These are phyloP conservation scores for Pyronema domesticum DNA, from an alignment of 495 filamentous ascomycete species.

Conservation along the genomic window DNA sequence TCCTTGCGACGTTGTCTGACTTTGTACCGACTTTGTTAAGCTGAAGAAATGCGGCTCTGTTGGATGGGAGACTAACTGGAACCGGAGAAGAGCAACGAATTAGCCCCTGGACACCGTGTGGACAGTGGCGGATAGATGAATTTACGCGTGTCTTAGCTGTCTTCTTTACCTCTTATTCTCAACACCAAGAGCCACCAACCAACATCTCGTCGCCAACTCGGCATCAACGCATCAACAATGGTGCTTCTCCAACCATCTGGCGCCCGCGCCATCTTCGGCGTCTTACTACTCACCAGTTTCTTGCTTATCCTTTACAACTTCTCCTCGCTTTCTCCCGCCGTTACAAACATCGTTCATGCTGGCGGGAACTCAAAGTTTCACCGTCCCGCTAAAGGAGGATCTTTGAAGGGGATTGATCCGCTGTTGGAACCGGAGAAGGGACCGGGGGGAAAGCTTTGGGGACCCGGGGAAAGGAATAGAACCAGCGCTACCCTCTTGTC, in stretches of 20 bases:
- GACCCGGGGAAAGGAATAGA: slow-evolving; percentile 29
- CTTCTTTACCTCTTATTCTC: background rate
- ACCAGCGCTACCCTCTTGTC: slow-evolving; percentile 86
- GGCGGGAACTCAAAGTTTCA: slow-evolving; percentile 9
- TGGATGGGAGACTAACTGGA: no score
- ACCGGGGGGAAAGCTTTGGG: slow-evolving; percentile 18
- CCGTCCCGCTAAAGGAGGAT: slow-evolving; percentile 14
- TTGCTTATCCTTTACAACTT: slow-evolving; percentile 21
- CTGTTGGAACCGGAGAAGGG: slow-evolving; percentile 22
- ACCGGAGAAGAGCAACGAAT: no score
- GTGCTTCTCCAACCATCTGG: slow-evolving; percentile 13
- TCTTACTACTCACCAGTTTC: slow-evolving; percentile 8
- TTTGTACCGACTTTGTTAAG: no score
- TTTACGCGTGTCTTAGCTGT: background rate
- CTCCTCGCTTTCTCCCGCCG: slow-evolving; percentile 6
- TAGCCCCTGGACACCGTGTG: no score
- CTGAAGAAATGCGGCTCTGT: no score
- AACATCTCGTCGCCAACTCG: background rate
- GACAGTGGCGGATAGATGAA: background rate
- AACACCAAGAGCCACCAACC: background rate
- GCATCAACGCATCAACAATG: slow-evolving; percentile 5
- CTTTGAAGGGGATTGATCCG: slow-evolving; percentile 22
- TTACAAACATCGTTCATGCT: slow-evolving; percentile 1
- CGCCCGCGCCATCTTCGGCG: slow-evolving; percentile 14
- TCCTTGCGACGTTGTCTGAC: no score